Evolutionary conservation across 176 grass and related monocot genomes (phyloP).

Genomic region (Bolboschoenus planiculmis): DNA sequence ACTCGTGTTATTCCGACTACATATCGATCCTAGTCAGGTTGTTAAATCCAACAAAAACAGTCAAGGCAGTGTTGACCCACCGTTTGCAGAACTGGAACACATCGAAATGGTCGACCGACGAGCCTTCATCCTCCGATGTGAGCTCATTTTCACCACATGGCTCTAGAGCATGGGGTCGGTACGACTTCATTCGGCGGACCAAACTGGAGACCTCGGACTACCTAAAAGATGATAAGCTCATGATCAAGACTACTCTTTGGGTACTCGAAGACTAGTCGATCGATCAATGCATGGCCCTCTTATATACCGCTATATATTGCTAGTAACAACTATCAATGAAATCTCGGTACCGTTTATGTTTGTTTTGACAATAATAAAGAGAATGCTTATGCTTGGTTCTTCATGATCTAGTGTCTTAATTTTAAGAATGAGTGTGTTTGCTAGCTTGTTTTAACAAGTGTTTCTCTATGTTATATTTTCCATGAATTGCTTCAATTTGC

Average conservation of each 20-base stretch:
- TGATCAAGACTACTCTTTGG: background rate
- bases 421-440: too few relatives aligned
- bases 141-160: background rate
- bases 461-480: too few relatives aligned
- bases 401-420: too few relatives aligned
- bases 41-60: background rate
- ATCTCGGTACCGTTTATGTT: too few relatives aligned
- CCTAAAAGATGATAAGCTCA: background rate
- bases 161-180: background rate
- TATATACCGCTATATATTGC: too few relatives aligned
- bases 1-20: background rate
- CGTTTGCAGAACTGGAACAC: background rate
- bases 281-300: too few relatives aligned
- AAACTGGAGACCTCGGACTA: background rate
- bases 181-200: background rate
- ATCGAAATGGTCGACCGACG: background rate
- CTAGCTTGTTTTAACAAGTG: too few relatives aligned
- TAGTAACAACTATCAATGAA: too few relatives aligned
- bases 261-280: too few relatives aligned
- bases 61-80: background rate
- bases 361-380: too few relatives aligned
- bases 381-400: too few relatives aligned
- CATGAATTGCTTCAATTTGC: too few relatives aligned
- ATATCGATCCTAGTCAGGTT: background rate
- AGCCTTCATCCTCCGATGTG: background rate